A percentile compares a stretch with the other conserved stretches of the same genome.
Evolutionary conservation across 2,329 filamentous ascomycete genomes (phyloP).

Genomic region (Colletotrichum spaethianum): DNA sequence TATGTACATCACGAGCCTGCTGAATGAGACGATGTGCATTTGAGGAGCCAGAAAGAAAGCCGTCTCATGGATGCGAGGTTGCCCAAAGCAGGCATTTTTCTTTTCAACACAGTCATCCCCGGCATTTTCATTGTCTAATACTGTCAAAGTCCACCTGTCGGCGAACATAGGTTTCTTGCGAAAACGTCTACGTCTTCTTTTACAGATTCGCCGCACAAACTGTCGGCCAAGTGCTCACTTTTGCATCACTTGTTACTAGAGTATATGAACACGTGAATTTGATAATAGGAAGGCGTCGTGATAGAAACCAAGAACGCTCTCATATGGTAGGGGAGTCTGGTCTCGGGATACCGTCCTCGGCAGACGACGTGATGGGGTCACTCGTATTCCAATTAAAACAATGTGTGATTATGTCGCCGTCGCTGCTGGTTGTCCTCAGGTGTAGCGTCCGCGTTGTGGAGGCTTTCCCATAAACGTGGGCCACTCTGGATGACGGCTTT

Average conservation of each 20-base stretch:
- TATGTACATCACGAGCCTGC: no score
- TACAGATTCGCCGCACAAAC: background rate
- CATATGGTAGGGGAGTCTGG: background rate
- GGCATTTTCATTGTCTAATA: background rate
- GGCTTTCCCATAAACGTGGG: no score
- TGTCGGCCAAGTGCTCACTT: background rate
- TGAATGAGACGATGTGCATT: background rate
- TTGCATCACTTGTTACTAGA: no score
- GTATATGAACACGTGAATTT: no score
- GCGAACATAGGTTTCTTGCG: background rate
- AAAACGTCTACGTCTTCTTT: background rate
- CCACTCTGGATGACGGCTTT: no score
- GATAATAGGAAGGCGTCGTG: background rate
- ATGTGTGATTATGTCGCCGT: no score
- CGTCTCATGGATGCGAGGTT: background rate
- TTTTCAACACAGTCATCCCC: background rate
- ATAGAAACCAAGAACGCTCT: background rate
- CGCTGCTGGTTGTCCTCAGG: no score
- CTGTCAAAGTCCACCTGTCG: background rate
- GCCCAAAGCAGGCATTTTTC: no score
- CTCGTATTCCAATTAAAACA: no score
- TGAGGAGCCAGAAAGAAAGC: background rate
- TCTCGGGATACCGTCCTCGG: no score
- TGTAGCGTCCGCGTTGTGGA: no score
- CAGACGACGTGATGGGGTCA: no score